Conservation (phyloP, 768 basidiomycete species). For the Suillus fuscotomentosus region DNA sequence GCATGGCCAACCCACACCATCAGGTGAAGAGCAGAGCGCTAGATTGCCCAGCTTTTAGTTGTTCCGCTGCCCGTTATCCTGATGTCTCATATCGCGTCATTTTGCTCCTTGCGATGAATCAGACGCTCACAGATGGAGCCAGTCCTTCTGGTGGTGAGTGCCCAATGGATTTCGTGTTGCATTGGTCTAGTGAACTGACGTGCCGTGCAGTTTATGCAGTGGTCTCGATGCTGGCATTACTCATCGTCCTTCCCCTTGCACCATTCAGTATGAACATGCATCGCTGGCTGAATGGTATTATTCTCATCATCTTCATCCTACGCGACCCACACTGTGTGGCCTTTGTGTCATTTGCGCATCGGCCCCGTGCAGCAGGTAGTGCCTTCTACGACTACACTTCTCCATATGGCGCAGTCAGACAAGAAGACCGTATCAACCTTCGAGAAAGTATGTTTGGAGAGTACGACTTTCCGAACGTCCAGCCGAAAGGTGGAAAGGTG, state of each 20-base stretch:
- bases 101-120: slow-evolving; percentile 45
- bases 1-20: slow-evolving; percentile 7
- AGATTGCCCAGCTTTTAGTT: slow-evolving; percentile 55
- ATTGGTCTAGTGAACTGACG: neutral
- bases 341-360: slow-evolving; percentile 68
- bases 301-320: slow-evolving; percentile 39
- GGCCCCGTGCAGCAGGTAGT: slow-evolving; percentile 52
- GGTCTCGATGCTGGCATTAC: slow-evolving; percentile 43
- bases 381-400: slow-evolving; percentile 93
- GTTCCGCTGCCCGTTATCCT: slow-evolving; percentile 55
- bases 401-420: slow-evolving; percentile 84
- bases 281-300: slow-evolving; percentile 32
- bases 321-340: slow-evolving; percentile 52
- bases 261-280: slow-evolving; percentile 62
- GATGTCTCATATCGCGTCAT: slow-evolving; percentile 50
- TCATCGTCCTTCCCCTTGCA: slow-evolving; percentile 57
- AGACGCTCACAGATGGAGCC: slow-evolving; percentile 66
- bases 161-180: neutral
- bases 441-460: slow-evolving; percentile 67
- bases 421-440: slow-evolving; percentile 81
- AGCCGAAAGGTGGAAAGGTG: slow-evolving; percentile 18
- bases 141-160: slow-evolving; percentile 46
- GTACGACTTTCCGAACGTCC: slow-evolving; percentile 35
- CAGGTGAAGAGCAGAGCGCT: slow-evolving; percentile 15
- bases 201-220: slow-evolving; percentile 46